phyloP scores from a whole-genome alignment of 2,329 filamentous ascomycete genomes.

The Aspergillus ruber region DNA sequence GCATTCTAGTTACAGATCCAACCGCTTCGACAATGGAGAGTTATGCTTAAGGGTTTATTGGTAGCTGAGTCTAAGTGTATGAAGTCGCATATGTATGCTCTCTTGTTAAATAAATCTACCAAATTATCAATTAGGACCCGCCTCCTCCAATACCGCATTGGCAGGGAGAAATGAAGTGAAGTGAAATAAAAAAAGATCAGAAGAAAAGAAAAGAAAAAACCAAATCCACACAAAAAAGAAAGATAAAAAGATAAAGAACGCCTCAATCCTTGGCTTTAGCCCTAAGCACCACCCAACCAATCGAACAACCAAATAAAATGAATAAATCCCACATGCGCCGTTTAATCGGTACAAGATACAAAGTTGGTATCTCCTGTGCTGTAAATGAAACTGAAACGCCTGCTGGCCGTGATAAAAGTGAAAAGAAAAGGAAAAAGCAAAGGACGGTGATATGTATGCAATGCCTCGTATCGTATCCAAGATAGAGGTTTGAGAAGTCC shows the following conservation, averaged over 20 bases:
- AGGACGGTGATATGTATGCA: background rate
- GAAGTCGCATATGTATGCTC: too few relatives aligned
- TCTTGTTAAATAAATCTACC: background rate
- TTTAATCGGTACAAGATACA: background rate
- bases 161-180: background rate
- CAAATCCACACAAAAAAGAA: too few relatives aligned
- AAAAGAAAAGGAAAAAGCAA: slow-evolving; percentile 4
- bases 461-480: too few relatives aligned
- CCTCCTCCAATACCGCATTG: too few relatives aligned
- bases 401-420: background rate
- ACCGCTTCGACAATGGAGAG: too few relatives aligned
- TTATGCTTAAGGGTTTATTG: too few relatives aligned
- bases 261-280: too few relatives aligned
- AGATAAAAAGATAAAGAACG: too few relatives aligned
- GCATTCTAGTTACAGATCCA: too few relatives aligned
- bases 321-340: background rate
- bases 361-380: slow-evolving; percentile 5
- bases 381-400: background rate
- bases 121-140: background rate
- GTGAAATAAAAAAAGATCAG: background rate
- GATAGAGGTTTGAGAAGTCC: too few relatives aligned
- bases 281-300: too few relatives aligned
- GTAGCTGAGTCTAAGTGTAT: too few relatives aligned
- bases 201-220: slow-evolving; percentile 2
- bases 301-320: slow-evolving; percentile 2